Conservation (phyloP, 1,284 basidiomycete genomes). For the Sphagnurus paluster region DNA sequence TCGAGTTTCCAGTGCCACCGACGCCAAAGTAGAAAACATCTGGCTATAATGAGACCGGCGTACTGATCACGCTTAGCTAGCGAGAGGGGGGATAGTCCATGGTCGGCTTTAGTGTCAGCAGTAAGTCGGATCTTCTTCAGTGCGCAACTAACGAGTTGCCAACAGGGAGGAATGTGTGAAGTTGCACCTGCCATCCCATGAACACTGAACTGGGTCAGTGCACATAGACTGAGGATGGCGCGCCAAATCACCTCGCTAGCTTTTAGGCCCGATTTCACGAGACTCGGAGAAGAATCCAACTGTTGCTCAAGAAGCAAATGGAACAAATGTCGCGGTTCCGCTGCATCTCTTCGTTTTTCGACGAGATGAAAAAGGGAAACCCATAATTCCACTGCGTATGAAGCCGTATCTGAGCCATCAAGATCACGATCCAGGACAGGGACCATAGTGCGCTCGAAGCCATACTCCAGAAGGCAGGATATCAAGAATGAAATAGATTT, state of each 20-base stretch:
- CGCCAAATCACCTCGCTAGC: constrained; percentile 77
- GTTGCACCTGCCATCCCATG: constrained; percentile 57
- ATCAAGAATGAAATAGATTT: constrained; percentile 44
- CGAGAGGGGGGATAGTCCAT: constrained; percentile 34
- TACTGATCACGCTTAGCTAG: constrained; percentile 75
- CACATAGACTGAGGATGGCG: constrained; percentile 67
- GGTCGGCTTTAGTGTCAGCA: constrained; percentile 52
- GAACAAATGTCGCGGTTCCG: constrained; percentile 42
- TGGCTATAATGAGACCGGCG: constrained; percentile 67
- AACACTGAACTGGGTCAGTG: constrained; percentile 78
- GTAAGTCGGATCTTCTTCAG: constrained; percentile 63
- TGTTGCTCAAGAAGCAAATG: constrained; percentile 37
- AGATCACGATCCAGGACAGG: constrained; percentile 39
- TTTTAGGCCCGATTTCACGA: constrained; percentile 39
- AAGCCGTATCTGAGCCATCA: constrained; percentile 29
- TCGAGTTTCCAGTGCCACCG: constrained; percentile 78
- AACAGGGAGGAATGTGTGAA: constrained; percentile 57
- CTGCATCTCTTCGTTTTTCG: constrained; percentile 21
- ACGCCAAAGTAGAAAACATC: constrained; percentile 72
- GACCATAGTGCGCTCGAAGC: constrained; percentile 50
- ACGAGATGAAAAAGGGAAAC: constrained; percentile 68
- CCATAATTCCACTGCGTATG: constrained; percentile 70
- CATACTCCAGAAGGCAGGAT: constrained; percentile 51
- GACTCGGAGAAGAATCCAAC: constrained; percentile 13
- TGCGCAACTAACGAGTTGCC: constrained; percentile 64